Base-by-base conservation (phyloP, 1,284 basidiomycete species). In the Boletus semigastroideus region DNA sequence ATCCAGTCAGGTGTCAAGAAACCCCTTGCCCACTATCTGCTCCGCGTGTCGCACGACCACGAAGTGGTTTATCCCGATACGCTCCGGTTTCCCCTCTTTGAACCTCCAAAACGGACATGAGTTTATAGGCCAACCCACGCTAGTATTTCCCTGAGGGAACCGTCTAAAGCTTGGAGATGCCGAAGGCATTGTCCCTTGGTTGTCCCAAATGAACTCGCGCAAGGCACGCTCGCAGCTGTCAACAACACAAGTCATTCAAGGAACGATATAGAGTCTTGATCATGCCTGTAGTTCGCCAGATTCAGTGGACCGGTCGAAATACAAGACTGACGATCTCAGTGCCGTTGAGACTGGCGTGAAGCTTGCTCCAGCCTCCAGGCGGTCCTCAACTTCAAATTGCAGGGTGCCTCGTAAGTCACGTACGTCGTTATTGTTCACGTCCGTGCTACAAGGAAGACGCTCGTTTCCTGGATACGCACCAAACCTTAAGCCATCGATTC, bases 121-220 rank as follows among this genome's bases (percentile, higher is more conserved):
- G 25, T 25, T 25, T 25, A 25, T 25, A 25, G 25, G 5, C 25
- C 25, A 25, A 25, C 25, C 25, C 25, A 56, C 79, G 81, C 43
- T 71, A 25, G 7, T 25, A 14, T 11, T 33, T 12, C 71, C 22
- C 78, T 69, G 16, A 88, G 67, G 2, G 84, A 86, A 41, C 70
- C 73, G 53, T 78, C 61, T 51, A 84, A 48, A 89, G 75, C 67
- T 90, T 88, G 30, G 84, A 85, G 27, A 83, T 86, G 67, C 81
- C 83, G 72, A 83, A 88, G 55, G 90, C 76, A 19, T 78, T 77
- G 78, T 5, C 5, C 22, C 22, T 3, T 5, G 5, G 25, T 4
- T 4, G 25, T 25, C 25, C 25, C 25, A 25, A 42, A 80, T 77
- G 65, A 80, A 87, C 58, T 82, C 78, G 44, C 70, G 70, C 62